phyloP scores from a whole-genome alignment of 2,329 filamentous ascomycete species.

The Salinomyces thailandicus region DNA sequence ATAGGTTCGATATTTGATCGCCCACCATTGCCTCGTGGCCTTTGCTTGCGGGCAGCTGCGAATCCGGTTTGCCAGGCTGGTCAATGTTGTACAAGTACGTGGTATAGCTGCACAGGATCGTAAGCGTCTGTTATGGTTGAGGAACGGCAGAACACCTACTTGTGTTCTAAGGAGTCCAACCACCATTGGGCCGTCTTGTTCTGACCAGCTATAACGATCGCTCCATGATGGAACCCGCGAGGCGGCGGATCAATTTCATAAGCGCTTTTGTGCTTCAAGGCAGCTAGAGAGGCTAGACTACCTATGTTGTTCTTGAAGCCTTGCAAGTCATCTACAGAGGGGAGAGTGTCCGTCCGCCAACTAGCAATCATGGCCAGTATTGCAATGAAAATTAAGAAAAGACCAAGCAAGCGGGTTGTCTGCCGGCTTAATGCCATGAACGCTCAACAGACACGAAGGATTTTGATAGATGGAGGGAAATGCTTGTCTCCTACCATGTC shows the following conservation, averaged over 20 bases:
- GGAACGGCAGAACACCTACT: slow-evolving; percentile 1
- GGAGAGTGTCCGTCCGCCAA: background rate
- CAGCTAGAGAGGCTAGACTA: background rate
- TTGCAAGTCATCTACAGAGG: background rate
- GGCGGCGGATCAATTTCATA: slow-evolving; percentile 9
- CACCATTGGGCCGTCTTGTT: slow-evolving; percentile 8
- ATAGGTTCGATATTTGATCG: no score
- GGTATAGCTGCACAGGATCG: slow-evolving; percentile 7
- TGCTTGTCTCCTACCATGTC: no score
- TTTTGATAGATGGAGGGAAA: no score
- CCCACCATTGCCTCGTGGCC: slow-evolving; percentile 39
- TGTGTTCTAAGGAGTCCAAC: slow-evolving; percentile 7
- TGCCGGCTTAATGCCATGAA: background rate
- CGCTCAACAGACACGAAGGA: no score
- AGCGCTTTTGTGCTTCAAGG: background rate
- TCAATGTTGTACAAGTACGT: slow-evolving; percentile 31
- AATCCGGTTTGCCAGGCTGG: slow-evolving; percentile 17
- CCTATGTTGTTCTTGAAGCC: background rate
- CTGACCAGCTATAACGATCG: slow-evolving; percentile 10
- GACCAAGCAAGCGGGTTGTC: background rate
- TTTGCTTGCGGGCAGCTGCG: slow-evolving; percentile 35
- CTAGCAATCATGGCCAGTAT: background rate
- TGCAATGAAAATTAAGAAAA: background rate
- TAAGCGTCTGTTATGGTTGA: background rate
- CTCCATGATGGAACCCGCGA: slow-evolving; percentile 8